Percentiles rank a stretch among this genome's conserved stretches.
Evolutionary conservation across 352 stramenopile genomes (phyloP).

Genomic region (Phytophthora tentaculata): DNA sequence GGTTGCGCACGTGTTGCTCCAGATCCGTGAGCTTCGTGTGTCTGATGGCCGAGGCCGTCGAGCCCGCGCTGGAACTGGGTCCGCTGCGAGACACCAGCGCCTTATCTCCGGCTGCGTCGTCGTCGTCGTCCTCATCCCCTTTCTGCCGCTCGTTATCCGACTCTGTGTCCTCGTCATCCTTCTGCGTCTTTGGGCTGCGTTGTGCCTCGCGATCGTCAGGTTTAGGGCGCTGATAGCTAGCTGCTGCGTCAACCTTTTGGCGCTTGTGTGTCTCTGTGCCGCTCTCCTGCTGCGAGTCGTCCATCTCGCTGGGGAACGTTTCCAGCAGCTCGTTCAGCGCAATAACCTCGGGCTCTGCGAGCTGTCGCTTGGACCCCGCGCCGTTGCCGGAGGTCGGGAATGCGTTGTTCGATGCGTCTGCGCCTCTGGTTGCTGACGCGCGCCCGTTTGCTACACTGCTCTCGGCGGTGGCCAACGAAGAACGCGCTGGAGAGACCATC

Average conservation of each 20-base stretch:
- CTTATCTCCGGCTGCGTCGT: conserved; percentile 19
- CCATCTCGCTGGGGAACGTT: conserved; percentile 63
- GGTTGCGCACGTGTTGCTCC: conserved; percentile 66
- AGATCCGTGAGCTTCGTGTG: conserved; percentile 80
- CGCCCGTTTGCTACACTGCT: conserved; percentile 7
- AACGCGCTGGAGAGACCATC: conserved; percentile 21
- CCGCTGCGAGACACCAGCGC: background rate
- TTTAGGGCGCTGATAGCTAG: background rate
- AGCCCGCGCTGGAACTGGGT: conserved; percentile 8
- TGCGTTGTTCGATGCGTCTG: background rate
- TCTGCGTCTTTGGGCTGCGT: conserved; percentile 10
- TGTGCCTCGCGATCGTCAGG: background rate
- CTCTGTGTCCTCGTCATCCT: conserved; percentile 28
- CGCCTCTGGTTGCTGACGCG: conserved; percentile 13
- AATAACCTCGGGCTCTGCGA: conserved; percentile 63
- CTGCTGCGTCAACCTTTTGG: background rate
- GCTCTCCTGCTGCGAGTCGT: conserved; percentile 43
- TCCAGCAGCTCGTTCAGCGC: conserved; percentile 73
- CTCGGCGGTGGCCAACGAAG: background rate
- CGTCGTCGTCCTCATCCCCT: conserved; percentile 8
- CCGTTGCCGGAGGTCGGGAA: background rate
- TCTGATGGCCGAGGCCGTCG: conserved; percentile 3
- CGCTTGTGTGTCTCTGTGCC: conserved; percentile 20
- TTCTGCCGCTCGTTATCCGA: conserved; percentile 17
- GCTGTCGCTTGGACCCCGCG: conserved; percentile 26